Evolutionary conservation across 805 yeast species (phyloP), one percentile per base, ranked within the genome.

Genomic region (Nakazawaea ishiwadae): DNA sequence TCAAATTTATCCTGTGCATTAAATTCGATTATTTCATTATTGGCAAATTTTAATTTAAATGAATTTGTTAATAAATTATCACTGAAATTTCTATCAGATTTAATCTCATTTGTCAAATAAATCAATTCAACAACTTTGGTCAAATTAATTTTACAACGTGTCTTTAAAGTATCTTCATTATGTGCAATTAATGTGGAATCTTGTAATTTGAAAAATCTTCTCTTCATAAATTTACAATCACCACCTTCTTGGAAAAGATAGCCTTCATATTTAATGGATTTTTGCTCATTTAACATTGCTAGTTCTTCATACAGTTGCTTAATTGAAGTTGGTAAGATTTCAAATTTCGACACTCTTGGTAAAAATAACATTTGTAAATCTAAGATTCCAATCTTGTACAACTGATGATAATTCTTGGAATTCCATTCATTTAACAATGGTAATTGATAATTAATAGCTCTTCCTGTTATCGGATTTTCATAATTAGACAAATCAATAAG

Each of bases 241-340:
- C 97, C 97, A 15, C 98, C 98, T 54, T 83, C 87, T 62, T 90
- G 98, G 51, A 79, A 77, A 63, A 91, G 64, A 53, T 67, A 81
- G 0, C 97, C 97, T 55, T 84, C 82, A 52, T 65, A 64, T 2
- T 38, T 42, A 15, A 66, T 51, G 5, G 49, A 36, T 48, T 39
- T 11, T 3, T 44, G 35, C 24, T 64, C 53, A 40, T 68, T 71
- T 17, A 63, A 56, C 49, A 73, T 65, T 5, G 58, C 44, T 8
- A 72, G 56, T 48, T 74, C 67, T 10, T 60, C 65, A 10, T 59
- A 49, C n/a, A 79, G 79, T 37, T 75, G 62, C 40, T 70, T 70
- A 50, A 85, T 77, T 41, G 88, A 81, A 18, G 80, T 74, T 5
- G 95, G 96, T 43, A 86, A 68, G 6, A 73, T 63, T 56, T 86